Conservation (phyloP, 2,329 filamentous ascomycete species). For the Lanzia echinophila region DNA sequence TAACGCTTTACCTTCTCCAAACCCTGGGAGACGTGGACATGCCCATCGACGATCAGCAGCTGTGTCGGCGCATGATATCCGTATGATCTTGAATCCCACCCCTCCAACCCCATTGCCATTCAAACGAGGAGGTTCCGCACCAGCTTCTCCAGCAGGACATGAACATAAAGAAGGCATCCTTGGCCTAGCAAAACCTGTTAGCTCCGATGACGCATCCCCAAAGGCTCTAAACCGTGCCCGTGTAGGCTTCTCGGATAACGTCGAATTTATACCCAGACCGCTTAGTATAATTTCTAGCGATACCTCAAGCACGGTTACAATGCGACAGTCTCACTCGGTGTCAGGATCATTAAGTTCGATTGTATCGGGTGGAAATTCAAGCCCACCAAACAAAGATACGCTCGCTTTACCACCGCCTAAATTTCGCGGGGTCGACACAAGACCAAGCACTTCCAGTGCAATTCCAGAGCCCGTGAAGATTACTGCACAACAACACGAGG, state of each 20-base stretch:
- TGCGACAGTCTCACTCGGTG: slow-evolving; percentile 59
- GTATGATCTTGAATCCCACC: slow-evolving; percentile 52
- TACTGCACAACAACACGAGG: slow-evolving; percentile 34
- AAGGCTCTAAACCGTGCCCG: slow-evolving; percentile 46
- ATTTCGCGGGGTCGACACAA: slow-evolving; percentile 40
- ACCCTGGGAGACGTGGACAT: slow-evolving; percentile 56
- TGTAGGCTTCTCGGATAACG: slow-evolving; percentile 77
- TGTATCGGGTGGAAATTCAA: slow-evolving; percentile 51
- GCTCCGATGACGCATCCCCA: slow-evolving; percentile 9
- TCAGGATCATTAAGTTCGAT: slow-evolving; percentile 70
- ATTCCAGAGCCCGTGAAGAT: slow-evolving; percentile 43
- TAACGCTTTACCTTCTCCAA: slow-evolving; percentile 48
- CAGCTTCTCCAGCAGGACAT: slow-evolving; percentile 37
- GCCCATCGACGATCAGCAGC: slow-evolving; percentile 70
- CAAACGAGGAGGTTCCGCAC: slow-evolving; percentile 29
- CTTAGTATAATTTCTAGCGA: slow-evolving; percentile 80
- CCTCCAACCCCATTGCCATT: slow-evolving; percentile 11
- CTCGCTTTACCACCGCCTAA: slow-evolving; percentile 31
- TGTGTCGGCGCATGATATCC: slow-evolving; percentile 76
- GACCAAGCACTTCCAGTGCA: slow-evolving; percentile 67
- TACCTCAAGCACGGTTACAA: slow-evolving; percentile 69
- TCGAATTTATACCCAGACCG: slow-evolving; percentile 78
- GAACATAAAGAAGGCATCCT: slow-evolving; percentile 5
- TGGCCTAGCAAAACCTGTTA: neutral
- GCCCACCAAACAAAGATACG: slow-evolving; percentile 31